Percentiles rank a stretch among this genome's conserved stretches.
These are phyloP conservation scores for Penicillium ochrochloron DNA, from an alignment of 495 filamentous ascomycete genomes.

Conservation along the genomic window DNA sequence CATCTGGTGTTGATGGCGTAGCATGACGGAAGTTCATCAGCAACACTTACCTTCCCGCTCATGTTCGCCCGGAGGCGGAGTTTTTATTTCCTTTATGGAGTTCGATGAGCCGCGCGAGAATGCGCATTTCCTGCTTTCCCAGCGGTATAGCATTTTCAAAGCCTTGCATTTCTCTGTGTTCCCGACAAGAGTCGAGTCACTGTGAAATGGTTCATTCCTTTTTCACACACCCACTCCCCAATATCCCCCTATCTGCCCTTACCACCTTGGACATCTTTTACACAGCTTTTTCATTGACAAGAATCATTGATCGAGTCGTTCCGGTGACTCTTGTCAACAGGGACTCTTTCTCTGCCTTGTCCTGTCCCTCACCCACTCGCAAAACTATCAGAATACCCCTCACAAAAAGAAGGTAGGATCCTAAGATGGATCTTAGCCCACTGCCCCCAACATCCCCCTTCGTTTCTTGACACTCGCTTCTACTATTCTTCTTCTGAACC, in stretches of 20 bases:
- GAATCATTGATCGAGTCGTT: not conserved
- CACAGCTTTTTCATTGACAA: not conserved
- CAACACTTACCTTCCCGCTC: not conserved
- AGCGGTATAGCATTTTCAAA: conserved; percentile 27
- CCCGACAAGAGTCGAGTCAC: conserved; percentile 23
- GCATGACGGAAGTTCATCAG: conserved; percentile 2
- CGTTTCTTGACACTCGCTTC: conserved; percentile 3
- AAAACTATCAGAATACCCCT: not conserved
- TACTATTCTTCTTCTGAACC: conserved; percentile 3
- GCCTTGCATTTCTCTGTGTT: conserved; percentile 21
- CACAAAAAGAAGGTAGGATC: conserved; percentile 12
- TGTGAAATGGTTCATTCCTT: conserved; percentile 20
- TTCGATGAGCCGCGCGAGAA: conserved; percentile 14
- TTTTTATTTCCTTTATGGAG: conserved; percentile 23
- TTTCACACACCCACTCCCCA: conserved; percentile 7
- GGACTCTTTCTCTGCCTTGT: not conserved
- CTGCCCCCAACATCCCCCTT: conserved; percentile 2
- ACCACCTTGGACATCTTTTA: conserved; percentile 2
- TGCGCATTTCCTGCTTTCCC: conserved; percentile 26
- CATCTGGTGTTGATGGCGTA: conserved; percentile 19
- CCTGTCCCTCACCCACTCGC: not conserved
- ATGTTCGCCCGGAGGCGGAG: conserved; percentile 20
- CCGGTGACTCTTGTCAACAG: not conserved
- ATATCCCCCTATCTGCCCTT: not conserved
- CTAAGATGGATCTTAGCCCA: conserved; percentile 7